Conservation (phyloP, 1,284 basidiomycete genomes). For the Irpex sp. region DNA sequence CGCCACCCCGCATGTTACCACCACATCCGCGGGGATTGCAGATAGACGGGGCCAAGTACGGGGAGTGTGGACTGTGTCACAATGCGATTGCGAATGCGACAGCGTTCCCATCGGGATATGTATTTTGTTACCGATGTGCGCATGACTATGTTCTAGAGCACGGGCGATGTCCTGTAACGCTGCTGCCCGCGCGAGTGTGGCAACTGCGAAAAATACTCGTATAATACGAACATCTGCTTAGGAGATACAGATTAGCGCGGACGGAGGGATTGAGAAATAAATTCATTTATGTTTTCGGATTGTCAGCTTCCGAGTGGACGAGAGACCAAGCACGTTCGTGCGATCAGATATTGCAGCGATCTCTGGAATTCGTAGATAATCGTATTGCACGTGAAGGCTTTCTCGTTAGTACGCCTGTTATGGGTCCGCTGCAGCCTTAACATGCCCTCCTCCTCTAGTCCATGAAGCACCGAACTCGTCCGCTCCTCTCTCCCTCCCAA, state of each 20-base stretch:
- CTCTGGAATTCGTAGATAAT: constrained; percentile 8
- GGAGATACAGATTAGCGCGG: too few species aligned
- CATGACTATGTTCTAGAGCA: constrained; percentile 80
- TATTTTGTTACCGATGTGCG: constrained; percentile 94
- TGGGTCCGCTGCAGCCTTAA: constrained; percentile 7
- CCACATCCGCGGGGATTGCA: constrained; percentile 66
- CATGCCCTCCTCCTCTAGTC: constrained; percentile 15
- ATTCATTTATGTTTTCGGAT: background rate
- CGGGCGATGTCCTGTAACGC: constrained; percentile 85
- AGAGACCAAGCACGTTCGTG: constrained; percentile 12
- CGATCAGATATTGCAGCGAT: constrained; percentile 10
- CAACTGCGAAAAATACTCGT: constrained; percentile 87
- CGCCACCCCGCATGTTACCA: constrained; percentile 70
- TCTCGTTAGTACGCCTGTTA: constrained; percentile 6
- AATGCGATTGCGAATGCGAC: constrained; percentile 83
- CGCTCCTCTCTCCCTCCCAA: constrained; percentile 7
- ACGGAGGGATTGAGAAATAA: background rate
- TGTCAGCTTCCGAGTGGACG: background rate
- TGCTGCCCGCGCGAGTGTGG: constrained; percentile 70
- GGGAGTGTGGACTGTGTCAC: constrained; percentile 82
- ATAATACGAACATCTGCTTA: constrained; percentile 29
- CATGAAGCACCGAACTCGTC: constrained; percentile 14
- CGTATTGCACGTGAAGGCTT: constrained; percentile 11
- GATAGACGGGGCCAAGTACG: constrained; percentile 64
- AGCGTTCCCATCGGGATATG: constrained; percentile 89